A percentile compares a stretch with the other conserved stretches of the same genome.
phyloP scores from a whole-genome alignment of 331 rosid genomes.

The Malus hybrid region DNA sequence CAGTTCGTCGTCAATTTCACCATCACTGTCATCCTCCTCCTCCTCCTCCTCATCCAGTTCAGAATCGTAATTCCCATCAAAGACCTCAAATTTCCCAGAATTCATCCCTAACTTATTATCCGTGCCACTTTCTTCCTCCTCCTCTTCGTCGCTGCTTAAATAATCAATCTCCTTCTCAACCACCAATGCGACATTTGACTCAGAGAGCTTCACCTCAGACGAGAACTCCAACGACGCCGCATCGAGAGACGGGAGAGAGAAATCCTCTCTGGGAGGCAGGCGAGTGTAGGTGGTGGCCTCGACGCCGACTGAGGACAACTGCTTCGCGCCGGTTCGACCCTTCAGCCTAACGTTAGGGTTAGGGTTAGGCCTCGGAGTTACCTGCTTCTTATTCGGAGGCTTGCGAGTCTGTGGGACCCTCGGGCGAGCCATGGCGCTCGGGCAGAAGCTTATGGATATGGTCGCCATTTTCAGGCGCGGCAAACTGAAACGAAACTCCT shows the following conservation, averaged over 20 bases:
- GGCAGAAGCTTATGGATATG: slow-evolving; percentile 41
- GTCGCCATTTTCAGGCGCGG: slow-evolving; percentile 41
- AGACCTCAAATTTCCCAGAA: slow-evolving; percentile 24
- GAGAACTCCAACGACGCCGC: slow-evolving; percentile 2
- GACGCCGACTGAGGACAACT: slow-evolving; percentile 35
- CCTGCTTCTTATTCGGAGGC: slow-evolving; percentile 24
- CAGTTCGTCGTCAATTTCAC: slow-evolving; percentile 10
- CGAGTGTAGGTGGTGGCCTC: slow-evolving; percentile 87
- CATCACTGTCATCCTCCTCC: slow-evolving; percentile 1
- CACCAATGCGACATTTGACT: slow-evolving; percentile 31
- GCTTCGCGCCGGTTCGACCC: slow-evolving; percentile 4
- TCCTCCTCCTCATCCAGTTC: slow-evolving; percentile 23
- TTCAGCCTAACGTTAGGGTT: slow-evolving; percentile 22
- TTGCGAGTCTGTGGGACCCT: slow-evolving; percentile 33
- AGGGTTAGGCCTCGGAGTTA: slow-evolving; percentile 10
- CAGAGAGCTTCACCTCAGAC: slow-evolving; percentile 68
- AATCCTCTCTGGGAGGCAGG: slow-evolving; percentile 79
- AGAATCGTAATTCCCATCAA: slow-evolving; percentile 29
- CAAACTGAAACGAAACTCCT: background rate
- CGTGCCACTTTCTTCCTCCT: background rate
- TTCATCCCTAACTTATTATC: slow-evolving; percentile 11
- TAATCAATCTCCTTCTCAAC: slow-evolving; percentile 17
- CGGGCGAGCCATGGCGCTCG: slow-evolving; percentile 45
- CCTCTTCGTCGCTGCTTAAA: slow-evolving; percentile 10
- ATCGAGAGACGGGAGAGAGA: slow-evolving; percentile 17